Base-by-base conservation (phyloP, 1,284 basidiomycete genomes). In the Rhodotorula sp. region DNA sequence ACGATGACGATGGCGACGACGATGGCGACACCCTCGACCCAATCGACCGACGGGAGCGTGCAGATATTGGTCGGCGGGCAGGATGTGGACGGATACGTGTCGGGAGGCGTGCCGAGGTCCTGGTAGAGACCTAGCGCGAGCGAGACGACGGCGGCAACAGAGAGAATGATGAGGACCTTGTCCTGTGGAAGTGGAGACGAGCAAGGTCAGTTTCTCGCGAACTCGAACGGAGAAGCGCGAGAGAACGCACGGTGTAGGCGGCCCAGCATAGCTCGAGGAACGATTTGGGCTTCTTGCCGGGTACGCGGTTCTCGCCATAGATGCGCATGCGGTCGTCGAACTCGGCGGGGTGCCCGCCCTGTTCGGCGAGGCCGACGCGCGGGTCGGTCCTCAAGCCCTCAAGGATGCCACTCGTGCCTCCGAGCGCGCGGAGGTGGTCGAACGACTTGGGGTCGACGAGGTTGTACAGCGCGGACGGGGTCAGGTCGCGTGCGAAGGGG, bases 1-100 rank as follows among this genome's bases (percentile, higher is more conserved):
- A 97, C 92, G 72, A 94, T 92, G 62, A 87, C 75, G 64, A 93
- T 88, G 12, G 97, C 97, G 67, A 94, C 87, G 77, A 97, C 88
- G 80, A 99, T 99, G 13, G 96, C 94, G 22, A 99, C 93, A 79
- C 97, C 97, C 84, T 99, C 96, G 8, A 99, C 94, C 95, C 96
- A 99, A 79, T 98, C 95, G 64, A 87, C 83, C 66, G 81, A 78
- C 55, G 84, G 81, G 39, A 81, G 70, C 17, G 71, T 71, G 66
- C 78, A 79, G 15, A 74, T 44, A 53, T 63, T 63, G 32, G 69
- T 72, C 51, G 80, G 72, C n/a, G 80, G 76, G 67, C 82, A 82
- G 58, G 81, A 71, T 46, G 79, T 78, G 56, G 84, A 85, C 22
- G 80, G 76, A 56, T 85, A 87, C 6, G 81, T 76, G 22, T 87